Evolutionary conservation across 2,329 filamentous ascomycete genomes (phyloP), one percentile per base, ranked within the genome.

Genomic region (Paecilomyces sp.): DNA sequence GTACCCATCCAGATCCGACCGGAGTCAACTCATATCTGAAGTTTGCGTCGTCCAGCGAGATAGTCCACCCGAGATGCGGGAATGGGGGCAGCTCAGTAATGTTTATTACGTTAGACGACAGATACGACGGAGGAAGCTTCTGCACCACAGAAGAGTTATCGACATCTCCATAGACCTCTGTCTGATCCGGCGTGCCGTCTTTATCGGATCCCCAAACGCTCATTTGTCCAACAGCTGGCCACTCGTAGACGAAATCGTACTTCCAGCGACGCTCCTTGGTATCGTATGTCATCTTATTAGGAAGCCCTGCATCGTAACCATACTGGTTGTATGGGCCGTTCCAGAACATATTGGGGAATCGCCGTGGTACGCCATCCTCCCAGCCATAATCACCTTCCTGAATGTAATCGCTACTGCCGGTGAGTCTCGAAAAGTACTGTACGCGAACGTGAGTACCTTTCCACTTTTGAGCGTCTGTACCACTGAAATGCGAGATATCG

Each of bases 201-300:
- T 78, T 76, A 66, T 85, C 83, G 69, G 85, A 82, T 57, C 84
- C 84, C 84, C 84, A 86, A 5, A 83, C 76, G 63, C 85, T 86
- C 60, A 85, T 71, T 67, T 85, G 83, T 61, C 83, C 78, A 34
- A 77, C 69, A 3, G 79, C 77, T 3, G 84, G 84, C 82, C 83
- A 86, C 65, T 86, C 84, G 13, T 77, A 75, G 77, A 85, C 82
- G 60, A 84, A 82, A 63, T 83, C 76, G 62, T 80, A 80, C 15
- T 72, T 67, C 84, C 84, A 86, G 0, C 69, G 72, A 47, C 75
- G 73, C 53, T 81, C 74, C 52, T 72, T 70, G 6, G 75, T 69
- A 34, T 73, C 69, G 33, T 80, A 74, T 12, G 71, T 63, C 75
- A 85, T 80, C 11, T 70, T 61, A 60, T 82, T 82, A 1, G 70